Conservation (phyloP, 2,329 filamentous ascomycete genomes). For the Metarhizium anisopliae region DNA sequence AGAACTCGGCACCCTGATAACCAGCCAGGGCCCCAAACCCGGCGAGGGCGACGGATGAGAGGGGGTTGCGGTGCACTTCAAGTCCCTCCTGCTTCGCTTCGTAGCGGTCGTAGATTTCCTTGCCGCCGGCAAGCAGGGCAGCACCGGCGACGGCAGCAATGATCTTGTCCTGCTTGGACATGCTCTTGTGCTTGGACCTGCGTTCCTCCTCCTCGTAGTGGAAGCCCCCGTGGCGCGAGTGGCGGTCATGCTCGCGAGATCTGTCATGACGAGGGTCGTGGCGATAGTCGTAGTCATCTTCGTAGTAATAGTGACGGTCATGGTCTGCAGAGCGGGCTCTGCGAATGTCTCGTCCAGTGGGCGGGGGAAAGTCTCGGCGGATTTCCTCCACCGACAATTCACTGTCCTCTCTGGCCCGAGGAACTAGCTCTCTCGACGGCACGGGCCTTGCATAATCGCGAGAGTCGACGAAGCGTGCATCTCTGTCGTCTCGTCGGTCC, state of each 20-base stretch:
- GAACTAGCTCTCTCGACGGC: slow-evolving; percentile 44
- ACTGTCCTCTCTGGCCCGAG: slow-evolving; percentile 60
- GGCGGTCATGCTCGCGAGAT: slow-evolving; percentile 20
- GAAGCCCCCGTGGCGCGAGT: slow-evolving; percentile 35
- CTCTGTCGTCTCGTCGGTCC: slow-evolving; percentile 41
- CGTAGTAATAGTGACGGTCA: slow-evolving; percentile 41
- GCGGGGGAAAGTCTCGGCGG: slow-evolving; percentile 73
- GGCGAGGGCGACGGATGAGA: slow-evolving; percentile 52
- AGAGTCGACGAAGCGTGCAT: slow-evolving; percentile 44
- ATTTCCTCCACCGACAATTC: slow-evolving; percentile 73
- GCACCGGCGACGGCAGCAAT: slow-evolving; percentile 57
- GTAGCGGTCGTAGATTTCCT: slow-evolving; percentile 56
- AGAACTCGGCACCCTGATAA: slow-evolving; percentile 54
- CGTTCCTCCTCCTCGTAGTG: slow-evolving; percentile 52
- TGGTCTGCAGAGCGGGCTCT: slow-evolving; percentile 57
- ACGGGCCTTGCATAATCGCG: slow-evolving; percentile 40
- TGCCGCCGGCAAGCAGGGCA: slow-evolving; percentile 54
- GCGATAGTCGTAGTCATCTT: slow-evolving; percentile 40
- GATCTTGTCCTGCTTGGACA: slow-evolving; percentile 57
- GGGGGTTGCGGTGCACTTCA: slow-evolving; percentile 47
- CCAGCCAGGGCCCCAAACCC: slow-evolving; percentile 56
- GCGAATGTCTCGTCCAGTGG: slow-evolving; percentile 41
- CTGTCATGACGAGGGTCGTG: slow-evolving; percentile 33
- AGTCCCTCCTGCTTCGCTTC: slow-evolving; percentile 43
- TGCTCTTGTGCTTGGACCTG: slow-evolving; percentile 33